A percentile compares a stretch with the other conserved stretches of the same genome.
Conservation (phyloP, 305 asterid genomes). For the Fraxinus ornus region DNA sequence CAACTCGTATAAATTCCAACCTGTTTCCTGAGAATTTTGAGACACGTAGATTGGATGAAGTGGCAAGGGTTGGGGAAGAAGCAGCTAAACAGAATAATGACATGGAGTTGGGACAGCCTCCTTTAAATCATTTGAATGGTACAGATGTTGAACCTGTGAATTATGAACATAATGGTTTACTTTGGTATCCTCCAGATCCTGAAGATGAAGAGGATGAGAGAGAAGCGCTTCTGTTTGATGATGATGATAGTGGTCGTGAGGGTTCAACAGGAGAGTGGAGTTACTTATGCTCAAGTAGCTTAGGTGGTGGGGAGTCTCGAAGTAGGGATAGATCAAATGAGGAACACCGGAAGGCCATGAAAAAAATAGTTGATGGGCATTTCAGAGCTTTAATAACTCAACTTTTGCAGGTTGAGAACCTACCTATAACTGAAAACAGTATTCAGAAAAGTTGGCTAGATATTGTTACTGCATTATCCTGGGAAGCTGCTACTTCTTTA, state of each 20-base stretch:
- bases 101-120: conserved; percentile 27
- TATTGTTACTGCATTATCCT: conserved; percentile 59
- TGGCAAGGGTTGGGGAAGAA: conserved; percentile 35
- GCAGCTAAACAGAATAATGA: conserved; percentile 36
- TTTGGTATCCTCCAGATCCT: conserved; percentile 87
- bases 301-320: conserved; percentile 52
- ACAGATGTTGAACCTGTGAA: conserved; percentile 54
- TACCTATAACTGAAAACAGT: conserved; percentile 39
- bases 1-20: conserved; percentile 33
- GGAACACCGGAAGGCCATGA: conserved; percentile 68
- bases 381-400: conserved; percentile 68
- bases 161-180: conserved; percentile 56
- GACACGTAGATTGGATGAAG: conserved; percentile 37
- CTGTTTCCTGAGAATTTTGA: conserved; percentile 41
- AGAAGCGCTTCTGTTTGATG: conserved; percentile 51
- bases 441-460: conserved; percentile 65
- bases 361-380: conserved; percentile 63
- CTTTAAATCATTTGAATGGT: conserved; percentile 37
- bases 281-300: conserved; percentile 54
- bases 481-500: conserved; percentile 78
- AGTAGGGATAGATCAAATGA: conserved; percentile 61
- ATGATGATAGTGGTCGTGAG: conserved; percentile 49
- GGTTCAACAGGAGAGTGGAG: conserved; percentile 71
- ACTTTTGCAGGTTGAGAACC: conserved; percentile 65
- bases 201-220: conserved; percentile 72